Evolutionary conservation across 2,329 filamentous ascomycete species (phyloP).

Genomic region (Pseudogymnoascus sp.): DNA sequence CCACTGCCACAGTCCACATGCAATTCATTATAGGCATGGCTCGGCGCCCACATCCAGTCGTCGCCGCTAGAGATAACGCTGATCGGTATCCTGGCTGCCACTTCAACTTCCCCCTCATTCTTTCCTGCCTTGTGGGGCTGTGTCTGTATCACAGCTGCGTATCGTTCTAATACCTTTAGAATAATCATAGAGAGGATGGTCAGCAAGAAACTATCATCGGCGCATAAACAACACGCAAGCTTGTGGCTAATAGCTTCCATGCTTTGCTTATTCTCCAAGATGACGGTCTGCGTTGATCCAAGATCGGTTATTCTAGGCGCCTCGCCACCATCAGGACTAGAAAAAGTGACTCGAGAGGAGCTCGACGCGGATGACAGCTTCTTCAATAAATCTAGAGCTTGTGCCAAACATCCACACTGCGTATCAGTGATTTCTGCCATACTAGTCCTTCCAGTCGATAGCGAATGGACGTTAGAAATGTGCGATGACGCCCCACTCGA

Average conservation of each 20-base stretch:
- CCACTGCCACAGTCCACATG: background rate
- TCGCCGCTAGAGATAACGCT: conserved; percentile 19
- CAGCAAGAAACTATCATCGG: conserved; percentile 29
- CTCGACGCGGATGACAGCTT: conserved; percentile 19
- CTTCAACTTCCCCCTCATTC: background rate
- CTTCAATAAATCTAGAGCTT: conserved; percentile 22
- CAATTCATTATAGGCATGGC: background rate
- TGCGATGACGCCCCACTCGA: background rate
- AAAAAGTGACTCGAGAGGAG: background rate
- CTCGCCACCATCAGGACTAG: background rate
- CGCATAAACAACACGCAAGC: conserved; percentile 29
- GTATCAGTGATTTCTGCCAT: background rate
- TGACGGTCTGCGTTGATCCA: conserved; percentile 18
- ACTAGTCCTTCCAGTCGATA: background rate
- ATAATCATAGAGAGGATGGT: conserved; percentile 29
- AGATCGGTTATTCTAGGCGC: background rate
- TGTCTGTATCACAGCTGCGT: conserved; percentile 23
- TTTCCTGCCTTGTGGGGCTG: background rate
- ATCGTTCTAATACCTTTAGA: conserved; percentile 31
- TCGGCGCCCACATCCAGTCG: conserved; percentile 13
- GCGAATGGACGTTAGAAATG: background rate
- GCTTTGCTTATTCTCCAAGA: conserved; percentile 26
- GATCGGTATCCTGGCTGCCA: background rate
- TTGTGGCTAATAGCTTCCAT: conserved; percentile 28
- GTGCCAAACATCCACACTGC: conserved; percentile 18